A percentile compares a stretch with the other conserved stretches of the same genome.
phyloP scores from a whole-genome alignment of 2,329 filamentous ascomycete genomes.

The Colletotrichum cereale region DNA sequence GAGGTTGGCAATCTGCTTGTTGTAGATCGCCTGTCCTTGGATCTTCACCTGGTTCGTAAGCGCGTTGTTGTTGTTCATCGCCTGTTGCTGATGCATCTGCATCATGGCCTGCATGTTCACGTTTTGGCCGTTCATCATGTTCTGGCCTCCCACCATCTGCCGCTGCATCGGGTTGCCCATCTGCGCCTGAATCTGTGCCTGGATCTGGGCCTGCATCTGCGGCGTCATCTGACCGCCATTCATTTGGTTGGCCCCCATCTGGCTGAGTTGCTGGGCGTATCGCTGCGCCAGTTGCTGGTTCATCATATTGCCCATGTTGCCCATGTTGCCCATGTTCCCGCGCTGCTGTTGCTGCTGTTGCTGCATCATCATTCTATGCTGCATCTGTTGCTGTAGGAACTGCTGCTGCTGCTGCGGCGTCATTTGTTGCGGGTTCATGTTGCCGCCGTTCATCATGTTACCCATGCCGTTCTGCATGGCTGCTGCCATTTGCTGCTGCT shows the following conservation, averaged over 20 bases:
- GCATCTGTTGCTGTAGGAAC: constrained; percentile 44
- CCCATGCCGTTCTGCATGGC: constrained; percentile 54
- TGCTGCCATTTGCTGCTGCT: constrained; percentile 54
- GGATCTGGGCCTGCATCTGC: constrained; percentile 54
- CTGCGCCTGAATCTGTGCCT: constrained; percentile 47
- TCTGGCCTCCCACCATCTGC: constrained; percentile 51
- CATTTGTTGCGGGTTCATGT: constrained; percentile 51
- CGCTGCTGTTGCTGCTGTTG: constrained; percentile 52
- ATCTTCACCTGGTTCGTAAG: constrained; percentile 49
- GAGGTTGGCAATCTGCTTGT: constrained; percentile 52
- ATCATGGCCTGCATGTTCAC: constrained; percentile 56
- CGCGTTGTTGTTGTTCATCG: constrained; percentile 48
- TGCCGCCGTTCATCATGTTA: constrained; percentile 50
- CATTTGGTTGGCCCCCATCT: constrained; percentile 53
- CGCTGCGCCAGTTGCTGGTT: constrained; percentile 58
- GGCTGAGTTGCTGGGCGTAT: constrained; percentile 58
- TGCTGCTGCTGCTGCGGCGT: constrained; percentile 39
- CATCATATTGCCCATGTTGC: constrained; percentile 55
- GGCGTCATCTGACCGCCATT: constrained; percentile 50
- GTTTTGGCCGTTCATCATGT: constrained; percentile 58
- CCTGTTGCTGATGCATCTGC: constrained; percentile 51
- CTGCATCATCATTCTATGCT: constrained; percentile 37
- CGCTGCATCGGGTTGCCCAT: constrained; percentile 56
- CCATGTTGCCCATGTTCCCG: constrained; percentile 49
- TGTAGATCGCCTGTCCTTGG: constrained; percentile 54